Percentiles rank a stretch among this genome's conserved stretches.
These are phyloP conservation scores for Flaveria brownii DNA, from an alignment of 129 eudicot species.

Conservation along the genomic window DNA sequence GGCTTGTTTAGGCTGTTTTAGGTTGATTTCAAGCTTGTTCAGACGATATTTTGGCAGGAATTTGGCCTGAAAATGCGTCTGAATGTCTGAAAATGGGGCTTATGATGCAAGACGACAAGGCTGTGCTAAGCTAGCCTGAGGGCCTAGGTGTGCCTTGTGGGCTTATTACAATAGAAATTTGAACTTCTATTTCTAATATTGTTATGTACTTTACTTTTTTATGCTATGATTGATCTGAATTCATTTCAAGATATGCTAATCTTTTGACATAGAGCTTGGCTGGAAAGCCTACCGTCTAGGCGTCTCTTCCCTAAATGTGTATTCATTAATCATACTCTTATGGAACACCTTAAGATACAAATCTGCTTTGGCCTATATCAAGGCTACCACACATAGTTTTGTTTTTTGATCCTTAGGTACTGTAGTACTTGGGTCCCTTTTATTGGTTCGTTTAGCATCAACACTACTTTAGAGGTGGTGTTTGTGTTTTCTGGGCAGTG, in stretches of 20 bases:
- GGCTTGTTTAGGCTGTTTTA: no score
- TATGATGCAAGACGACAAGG: no score
- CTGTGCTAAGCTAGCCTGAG: no score
- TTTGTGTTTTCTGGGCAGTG: not conserved
- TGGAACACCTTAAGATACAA: not conserved
- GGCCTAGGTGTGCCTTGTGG: no score
- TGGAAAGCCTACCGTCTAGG: not conserved
- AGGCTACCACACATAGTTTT: not conserved
- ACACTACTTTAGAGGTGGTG: conserved; percentile 7
- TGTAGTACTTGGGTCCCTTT: not conserved
- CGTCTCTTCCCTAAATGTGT: not conserved
- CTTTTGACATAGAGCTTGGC: not conserved
- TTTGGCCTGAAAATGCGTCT: no score
- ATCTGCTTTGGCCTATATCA: not conserved
- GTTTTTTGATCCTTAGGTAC: no score
- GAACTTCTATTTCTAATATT: not conserved
- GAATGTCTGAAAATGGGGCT: no score
- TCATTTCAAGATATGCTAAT: not conserved
- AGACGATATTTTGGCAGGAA: no score
- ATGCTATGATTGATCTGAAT: not conserved
- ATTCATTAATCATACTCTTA: conserved; percentile 5
- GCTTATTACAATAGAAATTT: no score
- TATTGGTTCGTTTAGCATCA: not conserved
- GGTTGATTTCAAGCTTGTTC: no score
- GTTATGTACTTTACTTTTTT: not conserved